Base-by-base conservation (phyloP, 257 asterid genomes). In the Solanum lycopersicoides region DNA sequence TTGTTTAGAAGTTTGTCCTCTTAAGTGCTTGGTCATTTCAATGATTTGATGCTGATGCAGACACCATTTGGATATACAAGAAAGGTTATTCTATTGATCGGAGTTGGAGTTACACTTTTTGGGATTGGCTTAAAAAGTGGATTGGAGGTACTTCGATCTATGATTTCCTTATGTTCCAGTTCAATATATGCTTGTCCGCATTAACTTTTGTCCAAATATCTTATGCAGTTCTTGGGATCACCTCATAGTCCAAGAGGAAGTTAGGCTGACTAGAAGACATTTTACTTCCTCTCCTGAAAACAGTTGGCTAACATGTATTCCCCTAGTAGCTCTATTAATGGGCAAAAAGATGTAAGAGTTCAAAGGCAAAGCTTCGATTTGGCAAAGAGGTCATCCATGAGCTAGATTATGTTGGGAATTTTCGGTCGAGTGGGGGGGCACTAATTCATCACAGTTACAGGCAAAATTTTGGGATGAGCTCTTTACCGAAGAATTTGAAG, bases 111-210 rank as follows among this genome's bases (percentile, higher is more conserved):
- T 80, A 96, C 98, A 56, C 86, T 87, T 88, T 88, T 88, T 86
- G 99, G 99, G 12, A 2, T 83, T 83, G 98, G 94, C 91, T 90
- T 97, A 73, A 91, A 97, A 89, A 91, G 94, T 72, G 98, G 99
- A 91, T 89, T 97, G 91, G 99, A 97, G 99, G 98, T 95, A 93
- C 60, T 76, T 41, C 73, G 18, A n/a, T 21, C 53, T 41, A 42
- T n/a, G 5, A 42, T 13, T 42, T 42, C 32, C 16, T 7, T 71
- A 20, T 71, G 13, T 71, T 12, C 23, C 21, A 2, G 18, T 75
- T 71, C n/a, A 12, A 50, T 47, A 14, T 53, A 59, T 41, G 9
- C 30, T 28, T 28, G 30, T 28, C 30, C 30, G 30, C 30, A 28
- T 28, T 28, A 28, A 28, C 30, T 28, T 28, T 28, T 28, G 30